Evolutionary conservation across 495 filamentous ascomycete genomes (phyloP).

Genomic region (Pyronema domesticum): DNA sequence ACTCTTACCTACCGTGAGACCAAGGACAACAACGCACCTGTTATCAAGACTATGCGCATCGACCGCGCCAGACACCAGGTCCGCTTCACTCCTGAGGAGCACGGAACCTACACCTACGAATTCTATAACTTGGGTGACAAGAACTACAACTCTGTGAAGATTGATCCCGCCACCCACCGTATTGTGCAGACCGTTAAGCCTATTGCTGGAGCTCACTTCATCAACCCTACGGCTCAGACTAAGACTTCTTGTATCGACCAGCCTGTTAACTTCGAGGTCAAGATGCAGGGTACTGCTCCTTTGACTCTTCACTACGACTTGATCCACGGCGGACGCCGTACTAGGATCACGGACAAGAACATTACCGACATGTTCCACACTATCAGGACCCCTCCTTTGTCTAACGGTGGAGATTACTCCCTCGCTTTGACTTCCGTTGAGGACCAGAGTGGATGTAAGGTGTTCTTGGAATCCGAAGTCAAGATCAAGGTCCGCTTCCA

Average conservation of each 20-base stretch:
- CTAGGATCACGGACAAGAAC: conserved; percentile 42
- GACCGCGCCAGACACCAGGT: conserved; percentile 56
- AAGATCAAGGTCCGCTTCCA: conserved; percentile 75
- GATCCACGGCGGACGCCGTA: conserved; percentile 72
- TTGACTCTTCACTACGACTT: conserved; percentile 88
- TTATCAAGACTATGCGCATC: conserved; percentile 34
- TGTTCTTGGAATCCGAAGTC: conserved; percentile 57
- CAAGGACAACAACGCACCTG: conserved; percentile 36
- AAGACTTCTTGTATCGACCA: conserved; percentile 64
- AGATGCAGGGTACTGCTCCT: conserved; percentile 61
- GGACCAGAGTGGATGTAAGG: conserved; percentile 71
- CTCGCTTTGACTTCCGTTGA: conserved; percentile 66
- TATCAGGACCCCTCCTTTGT: conserved; percentile 55
- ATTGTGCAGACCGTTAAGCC: conserved; percentile 87
- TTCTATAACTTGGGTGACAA: conserved; percentile 65
- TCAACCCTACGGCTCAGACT: conserved; percentile 29
- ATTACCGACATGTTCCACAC: conserved; percentile 42
- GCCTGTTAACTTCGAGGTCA: conserved; percentile 49
- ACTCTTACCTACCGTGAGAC: conserved; percentile 52
- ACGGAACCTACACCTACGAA: conserved; percentile 71
- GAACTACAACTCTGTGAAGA: conserved; percentile 48
- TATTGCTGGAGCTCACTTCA: conserved; percentile 60
- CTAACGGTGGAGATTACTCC: conserved; percentile 71
- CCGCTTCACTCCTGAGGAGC: conserved; percentile 60
- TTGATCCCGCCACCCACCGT: conserved; percentile 33